phyloP scores from a whole-genome alignment of 2,329 filamentous ascomycete species.

The Trichocomaceae sp. region DNA sequence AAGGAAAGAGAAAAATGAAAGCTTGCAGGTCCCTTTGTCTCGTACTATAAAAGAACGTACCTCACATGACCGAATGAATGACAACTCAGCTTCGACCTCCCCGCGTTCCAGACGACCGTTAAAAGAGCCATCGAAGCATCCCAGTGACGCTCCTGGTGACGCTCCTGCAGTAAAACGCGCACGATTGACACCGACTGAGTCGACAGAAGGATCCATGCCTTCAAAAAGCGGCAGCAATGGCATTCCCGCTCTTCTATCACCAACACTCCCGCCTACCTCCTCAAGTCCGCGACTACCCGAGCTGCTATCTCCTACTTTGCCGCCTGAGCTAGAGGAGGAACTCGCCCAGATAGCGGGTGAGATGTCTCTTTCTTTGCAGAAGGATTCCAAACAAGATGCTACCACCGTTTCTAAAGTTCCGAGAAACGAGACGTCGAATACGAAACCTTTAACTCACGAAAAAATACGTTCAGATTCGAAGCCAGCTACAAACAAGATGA shows the following conservation, averaged over 20 bases:
- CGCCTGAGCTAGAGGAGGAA: constrained; percentile 49
- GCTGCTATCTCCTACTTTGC: constrained; percentile 53
- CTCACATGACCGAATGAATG: not conserved
- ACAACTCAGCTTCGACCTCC: constrained; percentile 15
- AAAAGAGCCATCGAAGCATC: constrained; percentile 2
- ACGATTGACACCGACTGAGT: constrained; percentile 32
- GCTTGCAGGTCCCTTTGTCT: constrained; percentile 14
- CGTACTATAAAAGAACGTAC: constrained; percentile 4
- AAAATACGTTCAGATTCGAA: constrained; percentile 16
- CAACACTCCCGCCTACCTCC: constrained; percentile 39
- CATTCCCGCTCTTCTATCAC: constrained; percentile 34
- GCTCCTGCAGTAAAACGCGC: constrained; percentile 33
- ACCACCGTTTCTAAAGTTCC: constrained; percentile 15
- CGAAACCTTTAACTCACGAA: constrained; percentile 16
- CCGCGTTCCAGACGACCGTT: constrained; percentile 7
- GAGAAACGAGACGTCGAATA: constrained; percentile 15
- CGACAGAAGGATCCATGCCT: constrained; percentile 20
- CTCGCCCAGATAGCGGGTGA: constrained; percentile 39
- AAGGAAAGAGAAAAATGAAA: constrained; percentile 19
- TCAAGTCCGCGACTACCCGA: constrained; percentile 40
- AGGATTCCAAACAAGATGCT: constrained; percentile 16
- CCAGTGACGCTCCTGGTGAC: constrained; percentile 17
- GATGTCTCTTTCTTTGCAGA: constrained; percentile 16
- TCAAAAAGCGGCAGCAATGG: constrained; percentile 18
- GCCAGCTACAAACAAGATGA: constrained; percentile 15